Evolutionary conservation across 306 rosid species (phyloP), one percentile per base, ranked within the genome.

Genomic region (Lablab purpureus): DNA sequence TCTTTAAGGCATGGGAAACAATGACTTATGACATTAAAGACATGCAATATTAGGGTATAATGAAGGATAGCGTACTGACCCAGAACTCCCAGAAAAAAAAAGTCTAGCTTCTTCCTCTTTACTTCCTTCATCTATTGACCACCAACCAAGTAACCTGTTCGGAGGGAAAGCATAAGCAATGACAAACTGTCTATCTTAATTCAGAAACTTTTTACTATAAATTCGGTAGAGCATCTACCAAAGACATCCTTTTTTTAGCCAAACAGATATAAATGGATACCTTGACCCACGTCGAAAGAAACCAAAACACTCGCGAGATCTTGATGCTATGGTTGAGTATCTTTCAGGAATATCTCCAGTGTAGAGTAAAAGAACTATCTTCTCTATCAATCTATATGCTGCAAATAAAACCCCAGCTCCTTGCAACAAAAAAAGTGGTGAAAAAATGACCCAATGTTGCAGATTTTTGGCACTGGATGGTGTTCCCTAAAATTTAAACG

Each of bases 81-180:
- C 97, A 40, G 92, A 82, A 82, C 46, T 70, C 60, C 81, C 93
- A 51, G 86, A 87, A 81, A 80, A 82, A 80, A 82, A 94, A 41
- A 94, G 85, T 83, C 90, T 90, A 74, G 98, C 98, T 60, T 89
- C 97, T 88, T 94, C 98, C 87, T 94, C 98, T 75, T 79, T 84
- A 80, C 96, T 94, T 73, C 87, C 92, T 85, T 94, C 97, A 30
- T 94, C 98, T 46, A 91, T 94, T 13, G 94, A 94, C 98, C 97
- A 94, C 98, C 98, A 94, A 84, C 98, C 98, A 8, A 94, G 86
- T 72, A 94, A 85, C 86, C 98, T 91, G 83, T 52, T 50, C 79
- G 46, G 56, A 75, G 77, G 30, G 74, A 73, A 78, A 80, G 74
- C 52, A 12, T 47, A 74, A 55, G 32, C 67, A 69, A 45, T 68